Percentiles rank a stretch among this genome's conserved stretches.
Evolutionary conservation across 371 early-diverging fungal species (phyloP).

Genomic region (Mortierella sp.): DNA sequence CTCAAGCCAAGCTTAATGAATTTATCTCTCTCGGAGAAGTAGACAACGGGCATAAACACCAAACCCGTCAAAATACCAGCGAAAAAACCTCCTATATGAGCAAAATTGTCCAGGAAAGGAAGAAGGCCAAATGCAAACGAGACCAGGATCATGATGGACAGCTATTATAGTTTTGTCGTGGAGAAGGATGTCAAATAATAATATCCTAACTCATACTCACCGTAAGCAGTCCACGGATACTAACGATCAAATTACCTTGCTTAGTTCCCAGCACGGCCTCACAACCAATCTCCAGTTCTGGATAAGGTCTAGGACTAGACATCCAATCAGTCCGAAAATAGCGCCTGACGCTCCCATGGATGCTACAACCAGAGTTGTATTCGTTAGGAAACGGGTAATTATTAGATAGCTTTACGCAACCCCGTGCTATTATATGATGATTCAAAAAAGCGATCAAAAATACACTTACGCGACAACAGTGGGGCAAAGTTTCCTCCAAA

Average conservation of each 20-base stretch:
- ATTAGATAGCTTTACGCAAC: too few species aligned
- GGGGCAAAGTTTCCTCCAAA: constrained; percentile 80
- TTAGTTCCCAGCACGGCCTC: constrained; percentile 75
- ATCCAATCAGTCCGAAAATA: constrained; percentile 85
- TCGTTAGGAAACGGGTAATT: too few species aligned
- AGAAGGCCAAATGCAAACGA: constrained; percentile 77
- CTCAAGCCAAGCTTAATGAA: constrained; percentile 57
- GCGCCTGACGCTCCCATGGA: constrained; percentile 89
- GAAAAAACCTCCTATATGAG: constrained; percentile 78
- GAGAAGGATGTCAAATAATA: background rate
- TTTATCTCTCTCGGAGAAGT: constrained; percentile 57
- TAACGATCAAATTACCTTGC: constrained; percentile 54
- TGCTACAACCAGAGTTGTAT: too few species aligned
- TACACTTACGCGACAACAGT: constrained; percentile 58
- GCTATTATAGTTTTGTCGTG: too few species aligned
- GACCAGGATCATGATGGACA: constrained; percentile 70
- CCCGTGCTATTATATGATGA: too few species aligned
- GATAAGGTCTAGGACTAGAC: constrained; percentile 82
- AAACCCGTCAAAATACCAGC: constrained; percentile 64
- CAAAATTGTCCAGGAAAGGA: constrained; percentile 84
- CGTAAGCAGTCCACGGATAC: background rate
- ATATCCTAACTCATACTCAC: background rate
- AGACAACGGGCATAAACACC: constrained; percentile 61
- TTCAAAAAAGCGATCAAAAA: too few species aligned
- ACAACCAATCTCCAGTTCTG: constrained; percentile 81